phyloP scores from a whole-genome alignment of 208 protist genomes.

The Porcisia deanei region DNA sequence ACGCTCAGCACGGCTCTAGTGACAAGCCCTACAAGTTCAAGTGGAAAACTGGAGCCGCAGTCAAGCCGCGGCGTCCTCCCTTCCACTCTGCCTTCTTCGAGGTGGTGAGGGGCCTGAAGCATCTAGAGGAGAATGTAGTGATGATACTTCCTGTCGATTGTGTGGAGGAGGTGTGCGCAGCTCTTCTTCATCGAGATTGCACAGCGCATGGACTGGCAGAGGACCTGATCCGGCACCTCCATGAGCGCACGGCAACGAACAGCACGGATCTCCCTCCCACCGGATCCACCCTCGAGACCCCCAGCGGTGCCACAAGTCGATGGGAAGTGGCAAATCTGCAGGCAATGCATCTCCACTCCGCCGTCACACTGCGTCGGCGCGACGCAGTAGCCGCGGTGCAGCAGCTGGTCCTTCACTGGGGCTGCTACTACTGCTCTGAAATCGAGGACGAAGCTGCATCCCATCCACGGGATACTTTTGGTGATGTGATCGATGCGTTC shows the following conservation, averaged over 20 bases:
- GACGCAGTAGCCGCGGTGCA: background rate
- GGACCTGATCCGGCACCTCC: background rate
- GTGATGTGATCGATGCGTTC: background rate
- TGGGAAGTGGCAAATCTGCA: slow-evolving; percentile 48
- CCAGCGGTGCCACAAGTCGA: background rate
- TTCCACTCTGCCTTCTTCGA: slow-evolving; percentile 21
- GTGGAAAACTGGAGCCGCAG: slow-evolving; percentile 25
- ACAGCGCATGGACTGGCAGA: slow-evolving; percentile 1
- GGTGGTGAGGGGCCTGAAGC: slow-evolving; percentile 7
- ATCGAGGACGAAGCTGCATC: slow-evolving; percentile 71
- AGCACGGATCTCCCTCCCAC: background rate
- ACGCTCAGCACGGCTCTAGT: background rate
- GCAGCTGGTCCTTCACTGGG: slow-evolving; percentile 61
- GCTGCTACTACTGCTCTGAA: slow-evolving; percentile 81
- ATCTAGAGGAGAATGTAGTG: slow-evolving; percentile 8
- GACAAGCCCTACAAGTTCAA: slow-evolving; percentile 27
- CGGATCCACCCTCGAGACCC: background rate
- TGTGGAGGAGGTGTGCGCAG: background rate
- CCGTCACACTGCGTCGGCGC: slow-evolving; percentile 38
- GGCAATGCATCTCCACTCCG: slow-evolving; percentile 82
- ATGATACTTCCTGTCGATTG: background rate
- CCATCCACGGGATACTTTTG: slow-evolving; percentile 36
- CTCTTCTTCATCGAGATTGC: background rate
- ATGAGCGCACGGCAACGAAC: background rate
- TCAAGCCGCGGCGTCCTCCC: slow-evolving; percentile 17